Evolutionary conservation across 2,329 filamentous ascomycete species (phyloP), one percentile per base, ranked within the genome.

Genomic region (Cordyceps cateniannulata): DNA sequence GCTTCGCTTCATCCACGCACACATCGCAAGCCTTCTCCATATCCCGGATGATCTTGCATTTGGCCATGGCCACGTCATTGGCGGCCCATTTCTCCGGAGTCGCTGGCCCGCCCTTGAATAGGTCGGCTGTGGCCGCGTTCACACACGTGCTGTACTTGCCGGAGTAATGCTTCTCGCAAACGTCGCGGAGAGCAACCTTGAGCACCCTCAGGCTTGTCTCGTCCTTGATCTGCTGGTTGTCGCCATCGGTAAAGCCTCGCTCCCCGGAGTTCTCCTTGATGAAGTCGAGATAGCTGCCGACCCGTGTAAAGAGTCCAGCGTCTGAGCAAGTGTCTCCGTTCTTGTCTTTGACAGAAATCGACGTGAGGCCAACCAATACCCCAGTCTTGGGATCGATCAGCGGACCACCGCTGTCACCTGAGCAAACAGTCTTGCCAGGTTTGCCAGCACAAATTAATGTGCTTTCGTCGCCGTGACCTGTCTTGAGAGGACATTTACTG

Each of bases 241-340:
- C 48, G 48, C 48, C 48, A 14, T 51, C n/a, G 48, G 27, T 32
- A n/a, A 18, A 51, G 48, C 48, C 48, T 22, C 9, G 8, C 7
- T 51, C 10, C 2, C 48, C 48, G n/a, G 35, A 18, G 20, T 51
- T 51, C 3, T 35, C 29, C 10, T 51, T 51, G 48, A 51, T 51
- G n/a, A 51, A 51, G 48, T 51, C 29, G n/a, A 51, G 48, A 32
- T 51, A 32, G 48, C 48, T 51, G 48, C 48, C n/a, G n/a, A 51
- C 2, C n/a, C 27, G 32, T 7, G 48, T 51, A 22, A 51, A 51
- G 9, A 35, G 3, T 8, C 4, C 25, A 7, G 48, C 48, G 8
- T 20, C 27, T 29, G 48, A 3, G 48, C 48, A 49, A 5, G 0
- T 3, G 25, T 9, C 9, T 1, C 6, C 6, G 3, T 49, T 1